Evolutionary conservation across 768 basidiomycete genomes (phyloP).

Genomic region (Termitomyces sp.): DNA sequence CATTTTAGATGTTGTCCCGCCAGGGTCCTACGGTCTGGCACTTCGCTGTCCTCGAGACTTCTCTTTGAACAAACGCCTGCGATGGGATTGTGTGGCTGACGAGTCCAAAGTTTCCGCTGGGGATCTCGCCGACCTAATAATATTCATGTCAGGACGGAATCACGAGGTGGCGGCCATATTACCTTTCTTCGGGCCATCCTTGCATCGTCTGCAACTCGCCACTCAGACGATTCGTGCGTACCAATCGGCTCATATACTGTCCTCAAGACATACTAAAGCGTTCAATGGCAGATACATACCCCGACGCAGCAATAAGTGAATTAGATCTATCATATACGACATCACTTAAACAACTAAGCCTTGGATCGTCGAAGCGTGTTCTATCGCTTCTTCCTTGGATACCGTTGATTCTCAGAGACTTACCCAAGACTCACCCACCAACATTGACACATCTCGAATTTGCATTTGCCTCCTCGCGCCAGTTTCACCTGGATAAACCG

Average conservation of each 20-base stretch:
- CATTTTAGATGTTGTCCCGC: background rate
- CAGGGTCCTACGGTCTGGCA: slow-evolving; percentile 5
- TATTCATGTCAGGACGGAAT: background rate
- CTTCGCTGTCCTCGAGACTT: slow-evolving; percentile 6
- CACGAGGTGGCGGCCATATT: background rate
- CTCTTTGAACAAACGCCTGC: background rate
- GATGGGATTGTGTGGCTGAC: slow-evolving; percentile 1
- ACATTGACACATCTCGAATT: slow-evolving; percentile 19
- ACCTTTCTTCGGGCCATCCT: slow-evolving; percentile 1
- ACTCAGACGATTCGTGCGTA: slow-evolving; percentile 10
- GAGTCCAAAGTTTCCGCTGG: background rate
- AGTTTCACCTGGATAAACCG: slow-evolving; percentile 25
- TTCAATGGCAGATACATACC: slow-evolving; percentile 6
- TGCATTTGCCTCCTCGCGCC: slow-evolving; percentile 23
- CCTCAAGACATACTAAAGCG: background rate
- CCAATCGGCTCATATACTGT: background rate
- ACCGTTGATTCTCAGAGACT: slow-evolving; percentile 16
- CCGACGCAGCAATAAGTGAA: slow-evolving; percentile 9
- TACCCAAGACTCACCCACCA: slow-evolving; percentile 10
- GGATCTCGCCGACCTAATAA: slow-evolving; percentile 8
- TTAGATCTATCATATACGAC: slow-evolving; percentile 20
- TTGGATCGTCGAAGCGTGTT: slow-evolving; percentile 24
- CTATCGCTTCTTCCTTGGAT: slow-evolving; percentile 26
- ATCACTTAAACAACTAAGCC: slow-evolving; percentile 18
- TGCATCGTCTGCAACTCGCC: slow-evolving; percentile 8